These are phyloP conservation scores for Ceratocystiopsis brevicomis DNA, from an alignment of 2,329 filamentous ascomycete genomes.

Conservation along the genomic window DNA sequence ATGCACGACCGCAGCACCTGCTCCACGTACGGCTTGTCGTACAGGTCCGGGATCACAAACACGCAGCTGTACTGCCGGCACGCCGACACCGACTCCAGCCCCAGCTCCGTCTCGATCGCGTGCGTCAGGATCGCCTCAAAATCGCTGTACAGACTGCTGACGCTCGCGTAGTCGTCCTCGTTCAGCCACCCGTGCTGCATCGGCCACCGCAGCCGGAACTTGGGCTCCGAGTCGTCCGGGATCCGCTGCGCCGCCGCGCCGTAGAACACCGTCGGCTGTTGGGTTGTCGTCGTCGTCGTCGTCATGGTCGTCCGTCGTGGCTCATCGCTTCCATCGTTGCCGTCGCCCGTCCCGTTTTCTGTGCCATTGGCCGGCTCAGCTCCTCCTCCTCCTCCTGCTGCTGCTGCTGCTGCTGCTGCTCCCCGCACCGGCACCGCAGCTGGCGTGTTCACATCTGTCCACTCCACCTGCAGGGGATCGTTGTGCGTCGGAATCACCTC, in stretches of 20 bases:
- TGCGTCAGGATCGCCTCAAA: slow-evolving; percentile 75
- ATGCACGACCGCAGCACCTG: slow-evolving; percentile 70
- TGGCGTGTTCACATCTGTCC: slow-evolving; percentile 57
- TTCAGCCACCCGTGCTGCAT: slow-evolving; percentile 75
- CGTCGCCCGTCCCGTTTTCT: background rate
- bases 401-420: background rate
- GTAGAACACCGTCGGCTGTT: slow-evolving; percentile 46
- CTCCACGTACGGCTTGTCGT: slow-evolving; percentile 84
- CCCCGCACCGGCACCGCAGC: background rate
- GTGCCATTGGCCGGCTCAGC: background rate
- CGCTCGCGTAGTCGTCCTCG: slow-evolving; percentile 67
- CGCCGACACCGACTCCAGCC: slow-evolving; percentile 55
- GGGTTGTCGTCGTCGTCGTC: slow-evolving; percentile 7
- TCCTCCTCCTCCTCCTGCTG: too few relatives aligned
- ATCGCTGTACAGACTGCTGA: slow-evolving; percentile 67
- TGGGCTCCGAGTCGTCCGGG: slow-evolving; percentile 71
- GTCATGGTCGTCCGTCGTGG: background rate
- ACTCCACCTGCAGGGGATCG: slow-evolving; percentile 81
- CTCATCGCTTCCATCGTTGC: background rate
- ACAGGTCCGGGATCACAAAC: slow-evolving; percentile 92
- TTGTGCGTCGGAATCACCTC: slow-evolving; percentile 90
- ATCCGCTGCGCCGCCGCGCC: slow-evolving; percentile 70
- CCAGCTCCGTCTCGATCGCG: slow-evolving; percentile 69
- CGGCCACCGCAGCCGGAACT: slow-evolving; percentile 88
- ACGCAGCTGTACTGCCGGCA: slow-evolving; percentile 89